Base-by-base conservation (phyloP, 2,329 filamentous ascomycete genomes). In the Alternaria sp. region DNA sequence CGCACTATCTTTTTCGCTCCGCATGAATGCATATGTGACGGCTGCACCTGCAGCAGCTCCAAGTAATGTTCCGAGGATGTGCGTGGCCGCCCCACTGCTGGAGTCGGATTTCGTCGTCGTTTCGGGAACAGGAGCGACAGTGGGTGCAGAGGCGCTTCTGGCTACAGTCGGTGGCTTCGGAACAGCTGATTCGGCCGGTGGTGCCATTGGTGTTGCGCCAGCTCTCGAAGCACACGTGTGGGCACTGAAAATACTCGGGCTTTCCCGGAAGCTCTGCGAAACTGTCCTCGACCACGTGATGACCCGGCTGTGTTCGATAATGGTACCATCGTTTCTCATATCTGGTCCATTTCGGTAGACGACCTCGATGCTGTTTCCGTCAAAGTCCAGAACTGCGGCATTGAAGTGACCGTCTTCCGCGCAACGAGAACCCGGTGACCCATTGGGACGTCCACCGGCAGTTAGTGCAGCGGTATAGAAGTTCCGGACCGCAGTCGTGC, bases 281-380 rank as follows among this genome's bases (percentile, higher is more conserved):
- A 78, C 72, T 44, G 68, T 75, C 49, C 76, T 68, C 54, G 70
- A 64, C 75, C 76, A 80, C 32, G 77, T 81, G 55, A 85, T 73
- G 18, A 86, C 83, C 40, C 78, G 79, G 64, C 79, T 80, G 53
- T 81, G 76, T 63, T 80, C 74, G 38, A 80, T 71, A 18, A 82
- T 76, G 20, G 79, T 75, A 3, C 74, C 77, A 54, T 81, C 79
- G 45, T 80, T 77, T 60, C 65, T 70, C 64, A 75, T 64, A 60
- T 75, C 77, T 38, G 76, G 78, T 41, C 75, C 78, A 54, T 81
- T 80, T 54, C 83, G 83, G 75, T 88, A 91, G 51, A 94, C 87
- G 30, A 92, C 90, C 74, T 95, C 92, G 74, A 97, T 89, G 69
- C 86, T 91, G 81, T 97, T 96, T 52, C 92, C 92, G 80, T 97